A percentile compares a stretch with the other conserved stretches of the same genome.
These are phyloP conservation scores for Podospora anserina DNA, from an alignment of 495 filamentous ascomycete genomes.

Conservation along the genomic window DNA sequence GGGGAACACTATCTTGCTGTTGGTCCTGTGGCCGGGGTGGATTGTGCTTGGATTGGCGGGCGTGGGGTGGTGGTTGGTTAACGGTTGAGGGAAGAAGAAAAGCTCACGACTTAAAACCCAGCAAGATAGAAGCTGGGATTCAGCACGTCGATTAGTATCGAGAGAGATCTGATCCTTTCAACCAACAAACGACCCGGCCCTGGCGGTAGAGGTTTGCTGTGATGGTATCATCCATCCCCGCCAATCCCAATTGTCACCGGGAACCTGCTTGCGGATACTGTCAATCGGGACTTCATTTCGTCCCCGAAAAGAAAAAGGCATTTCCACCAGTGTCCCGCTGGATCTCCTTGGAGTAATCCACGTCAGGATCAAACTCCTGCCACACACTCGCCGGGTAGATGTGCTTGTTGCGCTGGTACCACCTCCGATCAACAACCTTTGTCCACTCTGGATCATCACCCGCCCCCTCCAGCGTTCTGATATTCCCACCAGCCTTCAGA, in stretches of 20 bases:
- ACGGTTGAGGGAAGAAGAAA: conserved; percentile 25
- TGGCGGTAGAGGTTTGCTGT: too few species aligned
- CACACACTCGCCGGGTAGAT: conserved; percentile 95
- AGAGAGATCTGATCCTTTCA: too few species aligned
- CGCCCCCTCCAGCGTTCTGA: conserved; percentile 64
- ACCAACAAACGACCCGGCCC: too few species aligned
- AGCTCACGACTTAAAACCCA: neutral
- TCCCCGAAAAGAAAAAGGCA: conserved; percentile 77
- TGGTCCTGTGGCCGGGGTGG: conserved; percentile 54
- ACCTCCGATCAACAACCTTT: conserved; percentile 92
- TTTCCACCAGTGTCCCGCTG: conserved; percentile 84
- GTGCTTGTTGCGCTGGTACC: conserved; percentile 97
- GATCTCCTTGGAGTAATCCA: conserved; percentile 78
- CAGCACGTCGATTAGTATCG: neutral
- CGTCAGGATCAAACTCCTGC: conserved; percentile 89
- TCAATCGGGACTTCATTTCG: conserved; percentile 20
- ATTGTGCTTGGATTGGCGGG: conserved; percentile 27
- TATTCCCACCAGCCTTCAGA: conserved; percentile 33
- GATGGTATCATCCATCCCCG: neutral
- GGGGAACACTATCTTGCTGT: conserved; percentile 38
- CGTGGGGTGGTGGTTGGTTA: conserved; percentile 23
- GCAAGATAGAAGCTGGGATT: neutral
- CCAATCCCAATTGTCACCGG: neutral
- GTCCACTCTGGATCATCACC: conserved; percentile 79
- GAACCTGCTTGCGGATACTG: neutral